These are phyloP conservation scores for Acer negundo DNA, from an alignment of 345 rosid species.

Conservation along the genomic window DNA sequence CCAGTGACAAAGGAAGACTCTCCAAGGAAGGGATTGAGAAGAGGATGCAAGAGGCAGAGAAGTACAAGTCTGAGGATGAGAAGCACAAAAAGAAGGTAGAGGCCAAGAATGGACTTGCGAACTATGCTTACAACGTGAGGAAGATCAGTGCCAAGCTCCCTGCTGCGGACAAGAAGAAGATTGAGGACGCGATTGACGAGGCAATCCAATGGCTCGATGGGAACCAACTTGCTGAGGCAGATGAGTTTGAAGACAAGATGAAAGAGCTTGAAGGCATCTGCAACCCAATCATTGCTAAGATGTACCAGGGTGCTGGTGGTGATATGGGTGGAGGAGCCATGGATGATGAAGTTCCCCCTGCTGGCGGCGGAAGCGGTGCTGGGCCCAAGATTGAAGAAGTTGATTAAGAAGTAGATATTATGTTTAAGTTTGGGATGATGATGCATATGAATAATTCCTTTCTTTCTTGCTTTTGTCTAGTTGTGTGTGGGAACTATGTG, in stretches of 20 bases:
- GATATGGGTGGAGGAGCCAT: conserved; percentile 27
- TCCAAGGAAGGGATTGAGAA: conserved; percentile 57
- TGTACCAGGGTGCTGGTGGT: conserved; percentile 40
- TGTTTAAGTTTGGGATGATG: neutral
- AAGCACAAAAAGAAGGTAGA: conserved; percentile 54
- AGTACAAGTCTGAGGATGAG: conserved; percentile 52
- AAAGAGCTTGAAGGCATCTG: conserved; percentile 47
- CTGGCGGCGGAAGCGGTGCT: conserved; percentile 39
- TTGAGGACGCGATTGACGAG: conserved; percentile 45
- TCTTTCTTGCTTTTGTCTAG: neutral
- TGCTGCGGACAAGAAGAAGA: conserved; percentile 46
- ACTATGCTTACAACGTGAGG: conserved; percentile 58
- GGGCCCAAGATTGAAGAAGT: conserved; percentile 70
- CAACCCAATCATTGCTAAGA: conserved; percentile 49
- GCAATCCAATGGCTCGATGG: conserved; percentile 56
- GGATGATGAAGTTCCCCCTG: conserved; percentile 25
- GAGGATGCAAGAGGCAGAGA: conserved; percentile 60
- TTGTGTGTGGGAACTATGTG: neutral
- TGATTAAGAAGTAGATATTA: conserved; percentile 32
- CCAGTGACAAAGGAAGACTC: conserved; percentile 53
- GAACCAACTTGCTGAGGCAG: conserved; percentile 50
- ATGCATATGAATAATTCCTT: neutral
- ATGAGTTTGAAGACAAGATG: conserved; percentile 54
- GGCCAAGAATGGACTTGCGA: conserved; percentile 54
- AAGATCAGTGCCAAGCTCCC: conserved; percentile 51